Evolutionary conservation across 768 basidiomycete species (phyloP), one percentile per base, ranked within the genome.

Genomic region (Wakefieldia striispora): DNA sequence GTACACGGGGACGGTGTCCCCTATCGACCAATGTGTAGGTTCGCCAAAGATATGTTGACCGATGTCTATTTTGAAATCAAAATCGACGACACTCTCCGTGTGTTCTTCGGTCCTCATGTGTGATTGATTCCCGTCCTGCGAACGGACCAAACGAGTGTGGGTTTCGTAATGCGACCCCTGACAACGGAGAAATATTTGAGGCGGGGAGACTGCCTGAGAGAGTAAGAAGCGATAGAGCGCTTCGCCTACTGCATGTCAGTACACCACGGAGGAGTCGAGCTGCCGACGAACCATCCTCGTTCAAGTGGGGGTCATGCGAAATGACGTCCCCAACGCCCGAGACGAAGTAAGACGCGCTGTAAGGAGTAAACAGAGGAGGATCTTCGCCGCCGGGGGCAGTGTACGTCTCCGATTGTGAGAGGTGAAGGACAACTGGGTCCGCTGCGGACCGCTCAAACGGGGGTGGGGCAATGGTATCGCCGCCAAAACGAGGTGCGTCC

Each of bases 221-320:
- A 88, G 76, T 16, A 91, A 69, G 65, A 88, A 91, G 49, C 86
- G 80, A 63, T 86, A 88, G 20, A 90, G 74, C 0, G 83, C 82
- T 58, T 86, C 84, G 39, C 85, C 84, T 85, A 46, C 11, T 49
- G 45, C 7, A 17, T 31, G 49, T 57, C 38, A 60, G 43, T 38
- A 50, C 20, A 38, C 29, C 0, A 43, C 1, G 6, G 26, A 23
- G 34, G 41, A 23, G 38, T 11, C 0, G 36, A 44, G 5, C 14
- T 26, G 29, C 27, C 17, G 46, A 61, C 71, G 27, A 46, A 73
- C 84, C 84, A 56, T 88, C 85, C 42, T 76, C 66, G 49, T 88
- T 88, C 40, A 88, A 64, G 60, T 86, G 84, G 6, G 63, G 69
- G 56, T 90, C 88, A 62, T 89, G 87, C 13, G 86, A 86, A 45